Evolutionary conservation across 768 basidiomycete species (phyloP).

Genomic region (Asterophora parasitica): DNA sequence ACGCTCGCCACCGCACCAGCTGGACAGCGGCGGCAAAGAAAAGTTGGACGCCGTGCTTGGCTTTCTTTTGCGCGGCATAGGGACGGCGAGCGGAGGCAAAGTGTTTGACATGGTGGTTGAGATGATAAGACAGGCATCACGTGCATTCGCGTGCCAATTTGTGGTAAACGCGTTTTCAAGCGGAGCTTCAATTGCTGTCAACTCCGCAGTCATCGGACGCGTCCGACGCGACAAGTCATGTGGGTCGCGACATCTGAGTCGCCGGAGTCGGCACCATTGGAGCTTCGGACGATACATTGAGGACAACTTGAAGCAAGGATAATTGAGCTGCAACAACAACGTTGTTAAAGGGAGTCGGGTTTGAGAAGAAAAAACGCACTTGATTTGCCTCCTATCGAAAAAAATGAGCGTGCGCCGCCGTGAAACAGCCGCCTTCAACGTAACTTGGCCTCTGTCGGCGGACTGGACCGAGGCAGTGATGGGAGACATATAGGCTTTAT

Average conservation of each 20-base stretch:
- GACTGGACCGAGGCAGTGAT: too few species aligned
- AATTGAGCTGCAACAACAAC: too few species aligned
- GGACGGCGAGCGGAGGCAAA: conserved; percentile 23
- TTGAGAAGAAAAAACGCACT: too few species aligned
- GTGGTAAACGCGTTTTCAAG: conserved; percentile 40
- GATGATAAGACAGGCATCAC: conserved; percentile 43
- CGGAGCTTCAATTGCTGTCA: conserved; percentile 26
- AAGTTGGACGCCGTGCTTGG: conserved; percentile 15
- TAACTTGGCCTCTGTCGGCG: too few species aligned
- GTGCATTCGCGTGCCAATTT: conserved; percentile 30
- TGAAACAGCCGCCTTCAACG: too few species aligned
- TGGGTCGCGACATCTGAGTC: conserved; percentile 3
- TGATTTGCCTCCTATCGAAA: too few species aligned
- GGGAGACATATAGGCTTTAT: too few species aligned
- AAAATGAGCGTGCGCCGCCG: too few species aligned
- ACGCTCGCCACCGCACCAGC: conserved; percentile 16
- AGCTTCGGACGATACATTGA: too few species aligned
- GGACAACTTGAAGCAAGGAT: too few species aligned
- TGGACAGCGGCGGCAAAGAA: conserved; percentile 15
- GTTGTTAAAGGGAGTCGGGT: too few species aligned
- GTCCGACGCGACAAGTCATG: conserved; percentile 31
- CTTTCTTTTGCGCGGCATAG: conserved; percentile 20
- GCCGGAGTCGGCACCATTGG: not conserved
- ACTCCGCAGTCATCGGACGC: conserved; percentile 26
- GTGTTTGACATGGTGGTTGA: conserved; percentile 37